A percentile compares a stretch with the other conserved stretches of the same genome.
Conservation (phyloP, 441 rosid genomes). For the Macaranga tanarius region DNA sequence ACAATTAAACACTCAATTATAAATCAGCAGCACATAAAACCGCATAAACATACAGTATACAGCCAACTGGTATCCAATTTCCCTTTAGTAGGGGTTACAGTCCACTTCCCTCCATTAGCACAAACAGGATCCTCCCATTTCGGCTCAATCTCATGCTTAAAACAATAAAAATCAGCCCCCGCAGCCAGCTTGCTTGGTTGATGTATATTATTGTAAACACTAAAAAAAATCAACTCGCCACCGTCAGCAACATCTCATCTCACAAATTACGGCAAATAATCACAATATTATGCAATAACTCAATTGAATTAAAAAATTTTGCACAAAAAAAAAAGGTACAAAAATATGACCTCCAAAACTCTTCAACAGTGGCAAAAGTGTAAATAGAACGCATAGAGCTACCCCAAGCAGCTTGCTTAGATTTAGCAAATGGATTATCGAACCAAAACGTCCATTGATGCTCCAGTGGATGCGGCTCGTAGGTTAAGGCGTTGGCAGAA, state of each 20-base stretch:
- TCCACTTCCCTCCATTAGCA: conserved; percentile 95
- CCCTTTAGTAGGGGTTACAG: conserved; percentile 42
- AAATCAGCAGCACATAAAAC: not conserved
- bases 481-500: conserved; percentile 24
- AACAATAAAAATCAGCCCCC: conserved; percentile 82
- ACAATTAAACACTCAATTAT: not conserved
- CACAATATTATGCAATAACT: no score
- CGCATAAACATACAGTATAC: conserved; percentile 50
- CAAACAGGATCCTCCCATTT: conserved; percentile 97
- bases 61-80: conserved; percentile 79
- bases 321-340: not conserved
- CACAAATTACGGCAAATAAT: not conserved
- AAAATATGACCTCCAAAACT: conserved; percentile 70
- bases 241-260: not conserved
- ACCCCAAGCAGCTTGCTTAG: conserved; percentile 70
- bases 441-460: conserved; percentile 93
- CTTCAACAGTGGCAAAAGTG: conserved; percentile 67
- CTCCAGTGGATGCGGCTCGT: conserved; percentile 64
- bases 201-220: conserved; percentile 72
- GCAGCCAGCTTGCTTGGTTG: conserved; percentile 67
- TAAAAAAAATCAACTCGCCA: conserved; percentile 21
- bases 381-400: conserved; percentile 61
- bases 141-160: conserved; percentile 82
- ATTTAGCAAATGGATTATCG: conserved; percentile 60
- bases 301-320: not conserved